A percentile compares a stretch with the other conserved stretches of the same genome.
These are phyloP conservation scores for Kuraishia piskuri DNA, from an alignment of 805 yeast genomes.

Conservation along the genomic window DNA sequence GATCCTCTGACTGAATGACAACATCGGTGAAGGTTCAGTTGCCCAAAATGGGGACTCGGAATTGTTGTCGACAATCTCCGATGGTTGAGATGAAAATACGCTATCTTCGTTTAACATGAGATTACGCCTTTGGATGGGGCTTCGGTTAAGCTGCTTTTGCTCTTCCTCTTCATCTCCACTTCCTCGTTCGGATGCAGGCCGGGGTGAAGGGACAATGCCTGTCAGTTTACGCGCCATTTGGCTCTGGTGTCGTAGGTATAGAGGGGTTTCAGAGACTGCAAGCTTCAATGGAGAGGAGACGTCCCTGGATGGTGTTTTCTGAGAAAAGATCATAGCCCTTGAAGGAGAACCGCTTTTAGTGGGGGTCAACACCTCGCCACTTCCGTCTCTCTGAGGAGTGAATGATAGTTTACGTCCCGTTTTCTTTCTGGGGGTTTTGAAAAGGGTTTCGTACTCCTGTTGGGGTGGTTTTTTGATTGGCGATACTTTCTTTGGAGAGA, in stretches of 20 bases:
- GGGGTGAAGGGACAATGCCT: background rate
- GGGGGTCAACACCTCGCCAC: background rate
- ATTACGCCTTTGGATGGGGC: background rate
- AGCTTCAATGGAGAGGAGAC: background rate
- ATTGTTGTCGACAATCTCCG: conserved; percentile 7
- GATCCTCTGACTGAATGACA: conserved; percentile 9
- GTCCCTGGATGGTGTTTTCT: too few relatives aligned
- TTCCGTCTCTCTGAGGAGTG: background rate
- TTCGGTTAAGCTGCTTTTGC: background rate
- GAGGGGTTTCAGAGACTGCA: conserved; percentile 1
- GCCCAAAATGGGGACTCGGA: background rate
- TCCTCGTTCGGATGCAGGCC: background rate
- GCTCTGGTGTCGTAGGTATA: conserved; percentile 10
- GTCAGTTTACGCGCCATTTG: background rate
- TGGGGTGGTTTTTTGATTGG: conserved; percentile 11
- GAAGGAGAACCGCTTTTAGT: background rate
- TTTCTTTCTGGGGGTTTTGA: conserved; percentile 20
- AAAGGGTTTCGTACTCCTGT: conserved; percentile 6
- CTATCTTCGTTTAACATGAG: too few relatives aligned
- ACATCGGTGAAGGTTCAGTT: conserved; percentile 23
- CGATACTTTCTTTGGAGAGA: background rate
- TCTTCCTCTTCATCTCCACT: background rate
- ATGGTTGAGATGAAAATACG: too few relatives aligned
- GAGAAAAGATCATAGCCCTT: background rate
- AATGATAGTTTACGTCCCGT: background rate